A percentile compares a stretch with the other conserved stretches of the same genome.
Evolutionary conservation across 306 rosid species (phyloP).

Genomic region (Pterocarpus santalinus): DNA sequence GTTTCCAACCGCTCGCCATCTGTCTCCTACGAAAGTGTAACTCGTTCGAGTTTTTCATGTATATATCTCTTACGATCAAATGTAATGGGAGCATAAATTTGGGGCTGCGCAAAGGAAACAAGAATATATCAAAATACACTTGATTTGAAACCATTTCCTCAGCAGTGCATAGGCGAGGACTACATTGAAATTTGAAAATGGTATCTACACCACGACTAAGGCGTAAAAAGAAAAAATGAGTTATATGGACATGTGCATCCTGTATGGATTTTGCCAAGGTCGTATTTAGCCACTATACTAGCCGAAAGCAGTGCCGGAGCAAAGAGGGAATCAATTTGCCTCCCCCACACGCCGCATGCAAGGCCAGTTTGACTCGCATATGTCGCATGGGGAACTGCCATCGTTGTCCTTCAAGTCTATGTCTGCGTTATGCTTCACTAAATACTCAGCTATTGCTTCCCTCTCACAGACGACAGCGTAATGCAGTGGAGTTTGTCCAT

Average conservation of each 20-base stretch:
- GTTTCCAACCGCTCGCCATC: too few species aligned
- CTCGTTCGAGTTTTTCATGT: neutral
- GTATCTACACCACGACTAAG: slow-evolving; percentile 43
- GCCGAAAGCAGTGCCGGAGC: slow-evolving; percentile 45
- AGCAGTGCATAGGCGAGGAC: slow-evolving; percentile 39
- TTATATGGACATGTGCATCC: slow-evolving; percentile 61
- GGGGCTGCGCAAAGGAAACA: slow-evolving; percentile 22
- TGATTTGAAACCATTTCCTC: slow-evolving; percentile 43
- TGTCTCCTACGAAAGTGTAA: too few species aligned
- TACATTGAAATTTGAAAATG: slow-evolving; percentile 47
- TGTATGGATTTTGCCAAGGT: slow-evolving; percentile 42
- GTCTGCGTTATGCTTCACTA: slow-evolving; percentile 88
- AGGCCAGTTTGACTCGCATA: slow-evolving; percentile 80
- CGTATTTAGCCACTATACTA: neutral
- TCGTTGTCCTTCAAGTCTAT: slow-evolving; percentile 71
- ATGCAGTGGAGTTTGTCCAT: slow-evolving; percentile 93
- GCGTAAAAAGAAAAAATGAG: slow-evolving; percentile 27
- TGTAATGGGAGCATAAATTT: neutral
- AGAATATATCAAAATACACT: slow-evolving; percentile 43
- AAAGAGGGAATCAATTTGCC: slow-evolving; percentile 49
- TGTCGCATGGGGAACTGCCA: slow-evolving; percentile 74
- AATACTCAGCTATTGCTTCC: slow-evolving; percentile 84
- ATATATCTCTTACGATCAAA: neutral
- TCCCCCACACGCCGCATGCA: slow-evolving; percentile 62
- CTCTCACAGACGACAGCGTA: slow-evolving; percentile 90